phyloP scores from a whole-genome alignment of 306 rosid species.

The Cicer pinnatifidum region DNA sequence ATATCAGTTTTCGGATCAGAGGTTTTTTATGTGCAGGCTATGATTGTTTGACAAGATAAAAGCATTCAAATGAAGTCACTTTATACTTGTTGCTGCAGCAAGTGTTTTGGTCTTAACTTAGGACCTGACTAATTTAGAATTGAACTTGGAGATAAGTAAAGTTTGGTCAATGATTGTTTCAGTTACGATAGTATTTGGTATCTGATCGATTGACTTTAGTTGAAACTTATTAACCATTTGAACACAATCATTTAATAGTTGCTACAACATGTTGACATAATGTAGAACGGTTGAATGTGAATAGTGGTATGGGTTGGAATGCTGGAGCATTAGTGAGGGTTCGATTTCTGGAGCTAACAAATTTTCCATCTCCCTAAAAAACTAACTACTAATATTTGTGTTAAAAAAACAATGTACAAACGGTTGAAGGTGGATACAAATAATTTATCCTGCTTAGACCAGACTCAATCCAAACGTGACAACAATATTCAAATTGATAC shows the following conservation, averaged over 20 bases:
- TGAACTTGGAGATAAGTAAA: not conserved
- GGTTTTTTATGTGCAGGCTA: not conserved
- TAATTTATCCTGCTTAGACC: constrained; percentile 7
- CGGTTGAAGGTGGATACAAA: not conserved
- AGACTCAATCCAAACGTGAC: not conserved
- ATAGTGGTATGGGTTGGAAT: no score
- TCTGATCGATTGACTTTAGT: not conserved
- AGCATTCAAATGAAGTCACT: constrained; percentile 18
- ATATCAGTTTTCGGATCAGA: not conserved
- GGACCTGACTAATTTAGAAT: not conserved
- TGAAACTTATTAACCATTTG: no score
- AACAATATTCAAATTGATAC: not conserved
- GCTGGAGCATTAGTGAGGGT: no score
- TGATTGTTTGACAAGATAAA: constrained; percentile 4
- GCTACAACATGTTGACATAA: not conserved
- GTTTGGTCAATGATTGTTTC: not conserved
- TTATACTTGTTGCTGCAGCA: constrained; percentile 1
- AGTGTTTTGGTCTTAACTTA: not conserved
- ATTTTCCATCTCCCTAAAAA: no score
- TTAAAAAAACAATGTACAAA: no score
- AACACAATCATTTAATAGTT: not conserved
- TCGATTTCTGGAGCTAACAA: no score
- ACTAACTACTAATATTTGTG: no score
- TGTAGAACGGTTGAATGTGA: not conserved
- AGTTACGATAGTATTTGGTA: not conserved